These are phyloP conservation scores for Boletus tomentosulus DNA, from an alignment of 768 basidiomycete genomes.

Conservation along the genomic window DNA sequence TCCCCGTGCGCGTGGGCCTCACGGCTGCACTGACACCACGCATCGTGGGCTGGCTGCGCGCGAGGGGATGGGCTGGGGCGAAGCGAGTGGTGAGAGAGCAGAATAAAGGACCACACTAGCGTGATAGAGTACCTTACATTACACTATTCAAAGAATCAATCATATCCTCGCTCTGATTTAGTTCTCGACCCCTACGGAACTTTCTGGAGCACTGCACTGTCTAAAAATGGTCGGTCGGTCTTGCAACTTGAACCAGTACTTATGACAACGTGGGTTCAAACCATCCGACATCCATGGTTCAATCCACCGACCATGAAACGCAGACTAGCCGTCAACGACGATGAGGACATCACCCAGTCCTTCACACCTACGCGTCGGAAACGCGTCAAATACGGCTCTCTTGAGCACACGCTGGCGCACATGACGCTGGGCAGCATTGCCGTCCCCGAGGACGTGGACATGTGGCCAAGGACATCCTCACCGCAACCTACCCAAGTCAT, in stretches of 20 bases:
- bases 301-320: constrained; percentile 39
- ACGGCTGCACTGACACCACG: constrained; percentile 84
- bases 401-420: constrained; percentile 58
- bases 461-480: constrained; percentile 9
- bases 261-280: constrained; percentile 30
- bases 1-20: constrained; percentile 85
- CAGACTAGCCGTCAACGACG: constrained; percentile 25
- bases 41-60: constrained; percentile 81
- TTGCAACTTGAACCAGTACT: background rate
- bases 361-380: constrained; percentile 36
- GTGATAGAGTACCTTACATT: constrained; percentile 5
- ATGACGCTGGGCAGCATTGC: constrained; percentile 32
- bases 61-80: constrained; percentile 77
- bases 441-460: constrained; percentile 17
- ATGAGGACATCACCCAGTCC: background rate
- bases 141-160: background rate
- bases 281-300: constrained; percentile 43
- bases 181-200: background rate
- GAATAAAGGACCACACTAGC: background rate
- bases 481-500: constrained; percentile 10
- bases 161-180: background rate
- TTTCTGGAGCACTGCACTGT: constrained; percentile 3
- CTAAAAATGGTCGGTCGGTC: background rate
- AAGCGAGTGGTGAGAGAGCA: constrained; percentile 46
- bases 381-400: constrained; percentile 43